phyloP scores from a whole-genome alignment of 306 rosid genomes.

The Dalbergia cultrata region DNA sequence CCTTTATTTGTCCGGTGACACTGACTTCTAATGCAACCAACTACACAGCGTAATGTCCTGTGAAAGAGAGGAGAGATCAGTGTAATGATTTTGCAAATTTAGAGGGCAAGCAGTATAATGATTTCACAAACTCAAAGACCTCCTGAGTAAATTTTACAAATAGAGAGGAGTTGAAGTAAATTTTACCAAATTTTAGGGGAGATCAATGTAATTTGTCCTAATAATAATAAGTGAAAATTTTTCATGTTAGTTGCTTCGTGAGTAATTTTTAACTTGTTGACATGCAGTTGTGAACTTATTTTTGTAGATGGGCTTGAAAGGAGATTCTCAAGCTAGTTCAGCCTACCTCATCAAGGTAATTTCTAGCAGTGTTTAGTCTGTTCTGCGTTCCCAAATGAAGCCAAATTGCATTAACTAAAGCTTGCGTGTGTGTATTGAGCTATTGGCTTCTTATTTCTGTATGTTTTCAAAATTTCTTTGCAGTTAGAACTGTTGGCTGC shows the following conservation, averaged over 20 bases:
- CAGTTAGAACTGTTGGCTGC: slow-evolving; percentile 98
- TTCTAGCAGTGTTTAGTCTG: slow-evolving; percentile 41
- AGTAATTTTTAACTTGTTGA: slow-evolving; percentile 80
- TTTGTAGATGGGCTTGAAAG: slow-evolving; percentile 77
- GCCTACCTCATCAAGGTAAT: slow-evolving; percentile 86
- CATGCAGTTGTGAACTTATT: slow-evolving; percentile 89
- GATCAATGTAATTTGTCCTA: too few relatives aligned
- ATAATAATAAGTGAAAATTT: not conserved
- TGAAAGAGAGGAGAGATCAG: too few relatives aligned
- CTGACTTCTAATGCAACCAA: too few relatives aligned
- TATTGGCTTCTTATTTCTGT: slow-evolving; percentile 19
- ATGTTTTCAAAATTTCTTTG: slow-evolving; percentile 45
- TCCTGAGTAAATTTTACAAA: too few relatives aligned
- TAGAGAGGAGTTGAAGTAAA: too few relatives aligned
- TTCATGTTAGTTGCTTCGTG: slow-evolving; percentile 42
- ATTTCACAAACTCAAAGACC: too few relatives aligned
- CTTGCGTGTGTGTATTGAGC: not conserved
- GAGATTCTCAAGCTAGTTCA: slow-evolving; percentile 69
- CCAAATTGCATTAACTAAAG: slow-evolving; percentile 19
- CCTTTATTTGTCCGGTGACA: too few relatives aligned
- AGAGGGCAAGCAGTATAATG: too few relatives aligned
- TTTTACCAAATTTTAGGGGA: too few relatives aligned
- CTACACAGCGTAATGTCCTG: too few relatives aligned
- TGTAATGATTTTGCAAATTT: too few relatives aligned
- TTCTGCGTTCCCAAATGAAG: slow-evolving; percentile 9